phyloP scores from a whole-genome alignment of 2,329 filamentous ascomycete genomes.

The Chaetothyriales sp. region DNA sequence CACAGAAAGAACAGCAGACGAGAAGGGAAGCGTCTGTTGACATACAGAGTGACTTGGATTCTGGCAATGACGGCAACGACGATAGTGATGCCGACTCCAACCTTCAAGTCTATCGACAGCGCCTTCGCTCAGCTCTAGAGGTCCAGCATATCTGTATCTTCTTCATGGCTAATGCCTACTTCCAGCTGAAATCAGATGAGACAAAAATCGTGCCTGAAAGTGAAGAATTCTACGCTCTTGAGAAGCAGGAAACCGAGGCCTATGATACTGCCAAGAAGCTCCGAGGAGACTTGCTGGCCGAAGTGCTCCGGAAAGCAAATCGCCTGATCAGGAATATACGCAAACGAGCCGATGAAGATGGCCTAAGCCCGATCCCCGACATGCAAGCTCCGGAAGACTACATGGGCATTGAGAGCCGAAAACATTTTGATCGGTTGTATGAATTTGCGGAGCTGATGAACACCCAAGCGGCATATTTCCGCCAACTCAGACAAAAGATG shows the following conservation, averaged over 20 bases:
- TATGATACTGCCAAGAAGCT: slow-evolving; percentile 70
- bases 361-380: slow-evolving; percentile 51
- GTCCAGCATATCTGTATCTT: slow-evolving; percentile 71
- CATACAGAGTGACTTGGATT: slow-evolving; percentile 10
- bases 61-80: slow-evolving; percentile 24
- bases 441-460: slow-evolving; percentile 54
- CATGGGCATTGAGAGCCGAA: slow-evolving; percentile 59
- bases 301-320: slow-evolving; percentile 45
- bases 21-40: slow-evolving; percentile 21
- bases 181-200: slow-evolving; percentile 63
- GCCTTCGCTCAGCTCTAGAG: slow-evolving; percentile 61
- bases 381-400: slow-evolving; percentile 38
- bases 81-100: slow-evolving; percentile 29
- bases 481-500: slow-evolving; percentile 61
- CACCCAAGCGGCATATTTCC: slow-evolving; percentile 54
- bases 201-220: slow-evolving; percentile 47
- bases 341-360: slow-evolving; percentile 25
- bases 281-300: slow-evolving; percentile 61
- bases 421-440: slow-evolving; percentile 53
- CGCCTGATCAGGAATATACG: slow-evolving; percentile 53
- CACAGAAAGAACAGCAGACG: slow-evolving; percentile 19
- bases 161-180: slow-evolving; percentile 71
- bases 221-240: slow-evolving; percentile 39
- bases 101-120: slow-evolving; percentile 47
- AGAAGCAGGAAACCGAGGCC: slow-evolving; percentile 54